These are phyloP conservation scores for Dactylis glomerata DNA, from an alignment of 176 grass and related monocot genomes.

Conservation along the genomic window DNA sequence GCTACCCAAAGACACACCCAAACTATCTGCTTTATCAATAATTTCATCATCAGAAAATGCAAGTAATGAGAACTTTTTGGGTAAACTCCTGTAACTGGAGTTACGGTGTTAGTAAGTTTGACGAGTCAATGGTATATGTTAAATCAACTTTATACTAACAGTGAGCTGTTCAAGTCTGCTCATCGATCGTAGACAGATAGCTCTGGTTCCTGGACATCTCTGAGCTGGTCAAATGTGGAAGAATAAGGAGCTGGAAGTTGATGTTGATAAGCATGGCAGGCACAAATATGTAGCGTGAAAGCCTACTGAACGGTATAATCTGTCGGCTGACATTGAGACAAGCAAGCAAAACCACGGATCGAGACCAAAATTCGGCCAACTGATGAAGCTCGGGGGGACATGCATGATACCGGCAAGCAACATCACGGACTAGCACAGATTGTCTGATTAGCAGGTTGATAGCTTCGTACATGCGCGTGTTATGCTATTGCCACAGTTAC, in stretches of 20 bases:
- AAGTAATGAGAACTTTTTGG: no score
- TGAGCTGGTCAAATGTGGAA: background rate
- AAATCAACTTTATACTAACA: no score
- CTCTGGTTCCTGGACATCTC: background rate
- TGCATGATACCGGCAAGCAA: background rate
- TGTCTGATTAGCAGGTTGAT: background rate
- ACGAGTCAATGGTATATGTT: no score
- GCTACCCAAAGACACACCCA: no score
- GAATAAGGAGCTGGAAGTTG: background rate
- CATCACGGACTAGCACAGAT: background rate
- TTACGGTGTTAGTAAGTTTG: no score
- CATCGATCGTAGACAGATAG: background rate
- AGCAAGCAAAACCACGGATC: background rate
- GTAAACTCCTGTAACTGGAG: no score
- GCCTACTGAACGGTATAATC: background rate
- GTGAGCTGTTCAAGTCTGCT: background rate
- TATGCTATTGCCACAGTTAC: background rate
- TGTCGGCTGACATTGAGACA: background rate
- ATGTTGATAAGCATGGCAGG: background rate
- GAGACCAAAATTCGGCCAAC: background rate
- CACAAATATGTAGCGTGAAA: background rate
- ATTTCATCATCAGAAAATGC: no score
- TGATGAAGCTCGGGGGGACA: background rate
- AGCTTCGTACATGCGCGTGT: background rate
- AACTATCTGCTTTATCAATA: no score